phyloP scores from a whole-genome alignment of 2,329 filamentous ascomycete species.

The Fusarium buxicola region DNA sequence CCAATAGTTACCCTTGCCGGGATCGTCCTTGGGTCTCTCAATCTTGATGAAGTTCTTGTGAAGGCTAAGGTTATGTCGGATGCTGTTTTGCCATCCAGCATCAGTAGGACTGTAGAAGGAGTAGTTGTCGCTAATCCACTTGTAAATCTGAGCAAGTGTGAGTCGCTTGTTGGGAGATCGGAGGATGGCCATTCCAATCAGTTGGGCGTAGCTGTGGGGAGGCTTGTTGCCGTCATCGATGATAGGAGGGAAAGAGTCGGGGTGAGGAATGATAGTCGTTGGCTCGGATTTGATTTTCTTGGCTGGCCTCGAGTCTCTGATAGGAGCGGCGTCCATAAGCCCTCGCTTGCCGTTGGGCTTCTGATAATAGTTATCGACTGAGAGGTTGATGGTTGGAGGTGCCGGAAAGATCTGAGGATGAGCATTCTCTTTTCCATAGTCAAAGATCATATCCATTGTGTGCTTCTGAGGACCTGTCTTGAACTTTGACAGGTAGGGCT shows the following conservation, averaged over 20 bases:
- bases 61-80: constrained; percentile 95
- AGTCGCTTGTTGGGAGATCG: constrained; percentile 84
- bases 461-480: constrained; percentile 68
- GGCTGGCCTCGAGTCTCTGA: constrained; percentile 72
- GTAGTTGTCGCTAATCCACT: constrained; percentile 98
- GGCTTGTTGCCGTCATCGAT: constrained; percentile 91
- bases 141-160: constrained; percentile 96
- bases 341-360: constrained; percentile 69
- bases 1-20: constrained; percentile 98
- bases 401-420: constrained; percentile 64
- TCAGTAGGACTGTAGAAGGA: constrained; percentile 87
- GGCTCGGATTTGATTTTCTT: constrained; percentile 77
- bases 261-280: constrained; percentile 65
- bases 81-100: constrained; percentile 98
- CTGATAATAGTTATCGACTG: constrained; percentile 64
- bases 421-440: constrained; percentile 67
- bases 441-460: constrained; percentile 55
- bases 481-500: constrained; percentile 68
- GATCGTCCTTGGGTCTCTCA: constrained; percentile 95
- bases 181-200: constrained; percentile 97
- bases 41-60: constrained; percentile 98
- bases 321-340: constrained; percentile 78
- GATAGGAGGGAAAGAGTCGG: constrained; percentile 83
- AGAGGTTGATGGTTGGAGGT: constrained; percentile 60
- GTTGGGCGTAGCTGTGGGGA: constrained; percentile 89